phyloP scores from a whole-genome alignment of 345 rosid genomes.

The Bruguiera sexangula region DNA sequence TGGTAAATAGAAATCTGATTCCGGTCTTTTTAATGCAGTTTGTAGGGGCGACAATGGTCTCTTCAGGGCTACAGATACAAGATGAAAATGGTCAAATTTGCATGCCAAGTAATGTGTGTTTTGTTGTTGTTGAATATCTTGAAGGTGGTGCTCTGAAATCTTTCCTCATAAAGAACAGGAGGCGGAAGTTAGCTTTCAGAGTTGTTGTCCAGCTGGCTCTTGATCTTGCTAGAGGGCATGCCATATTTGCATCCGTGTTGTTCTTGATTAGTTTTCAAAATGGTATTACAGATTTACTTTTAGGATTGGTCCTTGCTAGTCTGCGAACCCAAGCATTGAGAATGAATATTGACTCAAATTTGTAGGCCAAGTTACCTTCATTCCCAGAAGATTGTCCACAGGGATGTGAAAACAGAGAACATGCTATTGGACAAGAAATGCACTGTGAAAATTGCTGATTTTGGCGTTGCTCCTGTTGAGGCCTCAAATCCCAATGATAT shows the following conservation, averaged over 20 bases:
- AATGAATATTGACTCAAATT: slow-evolving; percentile 1
- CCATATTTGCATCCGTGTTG: background rate
- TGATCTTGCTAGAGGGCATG: slow-evolving; percentile 87
- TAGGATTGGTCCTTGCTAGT: background rate
- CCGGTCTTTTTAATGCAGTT: slow-evolving; percentile 42
- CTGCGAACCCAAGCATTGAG: slow-evolving; percentile 3
- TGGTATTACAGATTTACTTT: too few relatives aligned
- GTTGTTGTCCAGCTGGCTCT: slow-evolving; percentile 77
- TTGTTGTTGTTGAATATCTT: slow-evolving; percentile 83
- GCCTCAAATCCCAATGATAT: slow-evolving; percentile 91
- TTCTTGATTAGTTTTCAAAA: slow-evolving; percentile 2
- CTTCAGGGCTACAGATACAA: slow-evolving; percentile 63
- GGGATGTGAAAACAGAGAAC: slow-evolving; percentile 93
- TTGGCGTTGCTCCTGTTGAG: slow-evolving; percentile 87
- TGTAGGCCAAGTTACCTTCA: slow-evolving; percentile 83
- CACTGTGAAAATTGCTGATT: slow-evolving; percentile 76
- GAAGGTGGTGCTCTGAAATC: slow-evolving; percentile 75
- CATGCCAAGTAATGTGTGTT: slow-evolving; percentile 71
- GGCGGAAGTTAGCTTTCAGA: slow-evolving; percentile 76
- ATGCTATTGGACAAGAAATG: slow-evolving; percentile 78
- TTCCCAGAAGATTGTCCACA: slow-evolving; percentile 81
- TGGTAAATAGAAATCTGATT: slow-evolving; percentile 7
- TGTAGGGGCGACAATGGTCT: slow-evolving; percentile 83
- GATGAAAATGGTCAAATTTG: slow-evolving; percentile 66
- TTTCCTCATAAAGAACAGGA: slow-evolving; percentile 70